A percentile compares a stretch with the other conserved stretches of the same genome.
phyloP scores from a whole-genome alignment of 169 alveolate genomes.

The Plasmodium berghei region DNA sequence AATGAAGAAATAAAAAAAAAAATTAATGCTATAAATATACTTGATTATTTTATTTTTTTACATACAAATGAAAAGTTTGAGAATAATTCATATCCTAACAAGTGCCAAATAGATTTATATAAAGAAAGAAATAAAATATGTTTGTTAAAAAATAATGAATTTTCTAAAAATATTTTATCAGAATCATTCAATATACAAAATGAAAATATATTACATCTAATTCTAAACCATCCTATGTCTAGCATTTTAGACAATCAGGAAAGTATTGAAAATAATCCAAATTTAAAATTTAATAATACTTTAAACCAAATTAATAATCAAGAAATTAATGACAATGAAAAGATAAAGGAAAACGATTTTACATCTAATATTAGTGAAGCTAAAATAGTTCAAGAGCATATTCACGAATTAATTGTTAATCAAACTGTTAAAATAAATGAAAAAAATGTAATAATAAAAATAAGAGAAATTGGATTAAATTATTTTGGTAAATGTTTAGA shows the following conservation, averaged over 20 bases:
- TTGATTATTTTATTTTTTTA: slow-evolving; percentile 7
- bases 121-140: slow-evolving; percentile 69
- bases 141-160: slow-evolving; percentile 73
- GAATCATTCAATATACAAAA: slow-evolving; percentile 83
- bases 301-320: background rate
- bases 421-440: slow-evolving; percentile 9
- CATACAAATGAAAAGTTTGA: background rate
- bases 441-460: slow-evolving; percentile 25
- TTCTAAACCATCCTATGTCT: slow-evolving; percentile 82
- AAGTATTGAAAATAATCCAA: background rate
- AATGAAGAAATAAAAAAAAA: slow-evolving; percentile 29
- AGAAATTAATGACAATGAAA: background rate
- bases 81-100: slow-evolving; percentile 6
- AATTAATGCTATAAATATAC: slow-evolving; percentile 19
- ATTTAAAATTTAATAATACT: background rate
- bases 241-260: slow-evolving; percentile 46
- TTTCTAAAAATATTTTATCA: slow-evolving; percentile 77
- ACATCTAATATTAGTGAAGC: slow-evolving; percentile 45
- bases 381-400: slow-evolving; percentile 48
- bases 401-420: slow-evolving; percentile 18
- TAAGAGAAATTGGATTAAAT: slow-evolving; percentile 76
- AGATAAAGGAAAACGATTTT: background rate
- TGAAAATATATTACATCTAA: slow-evolving; percentile 79
- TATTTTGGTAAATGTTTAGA: slow-evolving; percentile 72
- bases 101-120: slow-evolving; percentile 12